phyloP scores from a whole-genome alignment of 768 basidiomycete species.

The Serendipita vermifera region DNA sequence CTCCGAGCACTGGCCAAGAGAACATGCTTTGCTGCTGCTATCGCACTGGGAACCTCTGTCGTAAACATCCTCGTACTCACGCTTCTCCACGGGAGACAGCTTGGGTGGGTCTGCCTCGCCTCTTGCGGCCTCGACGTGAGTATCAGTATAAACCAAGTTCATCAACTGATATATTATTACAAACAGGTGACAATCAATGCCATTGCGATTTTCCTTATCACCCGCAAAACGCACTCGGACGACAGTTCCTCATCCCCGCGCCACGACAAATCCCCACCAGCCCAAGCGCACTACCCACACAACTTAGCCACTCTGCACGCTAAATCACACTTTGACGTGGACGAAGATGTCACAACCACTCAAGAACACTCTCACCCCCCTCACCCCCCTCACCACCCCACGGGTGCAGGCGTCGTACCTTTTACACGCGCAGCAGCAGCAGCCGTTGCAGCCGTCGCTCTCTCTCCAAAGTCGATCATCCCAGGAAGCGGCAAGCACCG shows the following conservation, averaged over 20 bases:
- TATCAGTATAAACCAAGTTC: not conserved
- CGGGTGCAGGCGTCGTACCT: too few relatives aligned
- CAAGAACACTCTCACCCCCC: not conserved
- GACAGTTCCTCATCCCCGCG: not conserved
- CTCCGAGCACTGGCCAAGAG: not conserved
- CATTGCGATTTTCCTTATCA: slow-evolving; percentile 13
- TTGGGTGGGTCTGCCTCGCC: slow-evolving; percentile 18
- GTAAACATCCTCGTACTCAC: slow-evolving; percentile 18
- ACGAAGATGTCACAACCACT: too few relatives aligned
- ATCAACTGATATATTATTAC: not conserved
- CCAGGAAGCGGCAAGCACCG: not conserved
- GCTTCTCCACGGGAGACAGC: slow-evolving; percentile 17
- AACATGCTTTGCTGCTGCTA: not conserved
- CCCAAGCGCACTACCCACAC: too few relatives aligned
- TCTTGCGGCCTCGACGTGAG: slow-evolving; percentile 12
- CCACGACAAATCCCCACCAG: too few relatives aligned
- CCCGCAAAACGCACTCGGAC: not conserved
- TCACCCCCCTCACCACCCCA: not conserved
- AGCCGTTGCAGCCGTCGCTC: too few relatives aligned
- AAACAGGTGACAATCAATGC: slow-evolving; percentile 14
- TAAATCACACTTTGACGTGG: not conserved
- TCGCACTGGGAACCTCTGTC: slow-evolving; percentile 17
- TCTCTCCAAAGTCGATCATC: not conserved
- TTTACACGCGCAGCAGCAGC: too few relatives aligned
- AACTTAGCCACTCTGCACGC: not conserved